Conservation (phyloP, 2,329 filamentous ascomycete species). For the Colletotrichum brevisporum region DNA sequence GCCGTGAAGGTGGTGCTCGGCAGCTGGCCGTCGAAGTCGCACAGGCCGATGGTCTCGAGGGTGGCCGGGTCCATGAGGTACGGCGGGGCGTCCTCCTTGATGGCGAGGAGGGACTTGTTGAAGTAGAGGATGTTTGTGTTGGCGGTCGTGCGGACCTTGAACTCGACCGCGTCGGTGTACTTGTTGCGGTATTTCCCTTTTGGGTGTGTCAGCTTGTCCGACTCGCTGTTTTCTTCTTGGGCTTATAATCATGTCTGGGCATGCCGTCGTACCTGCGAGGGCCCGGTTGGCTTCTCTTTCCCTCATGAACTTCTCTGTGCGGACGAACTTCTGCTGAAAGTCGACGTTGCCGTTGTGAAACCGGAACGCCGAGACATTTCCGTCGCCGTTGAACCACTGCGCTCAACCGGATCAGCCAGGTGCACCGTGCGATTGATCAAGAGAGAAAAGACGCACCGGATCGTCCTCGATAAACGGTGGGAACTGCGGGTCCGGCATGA, state of each 20-base stretch:
- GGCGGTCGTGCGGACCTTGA: constrained; percentile 53
- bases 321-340: constrained; percentile 54
- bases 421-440: not conserved
- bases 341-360: constrained; percentile 51
- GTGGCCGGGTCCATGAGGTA: constrained; percentile 57
- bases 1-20: constrained; percentile 56
- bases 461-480: constrained; percentile 44
- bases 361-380: constrained; percentile 54
- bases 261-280: constrained; percentile 9
- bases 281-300: constrained; percentile 54
- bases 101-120: constrained; percentile 61
- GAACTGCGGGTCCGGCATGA: constrained; percentile 58
- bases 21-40: constrained; percentile 59
- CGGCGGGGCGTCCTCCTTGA: constrained; percentile 62
- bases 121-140: constrained; percentile 68
- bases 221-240: too few relatives aligned
- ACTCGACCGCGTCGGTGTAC: constrained; percentile 52
- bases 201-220: constrained; percentile 43
- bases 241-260: too few relatives aligned
- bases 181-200: constrained; percentile 56
- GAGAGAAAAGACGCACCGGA: constrained; percentile 13
- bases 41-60: constrained; percentile 56
- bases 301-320: constrained; percentile 55
- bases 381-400: constrained; percentile 57
- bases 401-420: not conserved